Base-by-base conservation (phyloP, 192 early-diverging fungal genomes). In the Lobosporangium transversale region DNA sequence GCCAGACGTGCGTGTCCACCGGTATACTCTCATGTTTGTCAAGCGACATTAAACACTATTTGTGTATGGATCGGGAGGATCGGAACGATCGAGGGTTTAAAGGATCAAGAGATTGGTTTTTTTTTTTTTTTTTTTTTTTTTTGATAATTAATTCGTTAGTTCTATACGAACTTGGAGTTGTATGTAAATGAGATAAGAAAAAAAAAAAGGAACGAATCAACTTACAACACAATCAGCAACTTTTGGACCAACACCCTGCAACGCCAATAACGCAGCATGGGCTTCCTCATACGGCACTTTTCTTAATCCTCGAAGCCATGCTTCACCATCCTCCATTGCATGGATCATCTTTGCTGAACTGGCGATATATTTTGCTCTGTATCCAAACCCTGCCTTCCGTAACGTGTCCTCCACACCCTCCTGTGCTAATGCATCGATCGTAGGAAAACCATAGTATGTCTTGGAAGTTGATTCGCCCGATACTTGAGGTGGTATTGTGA, bases 1-100 rank as follows among this genome's bases (percentile, higher is more conserved):
- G 92, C 94, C 95, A 96, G 0, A 99, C 95, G 69, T 99, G 97
- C 1, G 95, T 96, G 60, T 99, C 97, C 0, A 99, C 90, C 0
- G 95, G 95, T 21, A 94, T 90, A 0, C 89, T 87, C 12, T 88
- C 85, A 0, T 70, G 64, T 53, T 97, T 95, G 80, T 97, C 95
- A 47, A 99, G 80, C 5, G 92, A 90, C 93, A 95, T 95, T 43
- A 99, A 83, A 51, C 90, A 90, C 62, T 87, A 52, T 0, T 36
- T 47, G 49, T 29, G 45, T 6, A 50, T 29, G 50, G 24, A 53
- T 31, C 3, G 55, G 15, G 35, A 57, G 10, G 6, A 12, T 32
- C 18, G 45, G 18, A 49, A 30, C 30, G 1, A 5, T 23, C 31
- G 14, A 15, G 5, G 32, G 23, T 3, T 58, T 18, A 36, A 7